Conservation (phyloP, 2,329 filamentous ascomycete species). For the Coniochaeta prunicola region DNA sequence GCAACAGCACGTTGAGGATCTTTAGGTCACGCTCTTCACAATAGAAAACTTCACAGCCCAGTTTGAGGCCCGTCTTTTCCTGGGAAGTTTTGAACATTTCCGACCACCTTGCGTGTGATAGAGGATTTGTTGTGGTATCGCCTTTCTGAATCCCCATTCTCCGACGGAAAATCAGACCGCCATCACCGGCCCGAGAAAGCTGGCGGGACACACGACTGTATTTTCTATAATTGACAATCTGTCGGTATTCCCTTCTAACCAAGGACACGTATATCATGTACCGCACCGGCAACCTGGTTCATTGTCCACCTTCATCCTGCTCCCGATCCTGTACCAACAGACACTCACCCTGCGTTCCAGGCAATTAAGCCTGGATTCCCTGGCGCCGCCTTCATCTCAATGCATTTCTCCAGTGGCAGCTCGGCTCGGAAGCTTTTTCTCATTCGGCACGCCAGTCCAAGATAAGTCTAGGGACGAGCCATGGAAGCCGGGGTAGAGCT, state of each 20-base stretch:
- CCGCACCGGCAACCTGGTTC: background rate
- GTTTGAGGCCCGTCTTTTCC: too few species aligned
- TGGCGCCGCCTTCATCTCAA: too few species aligned
- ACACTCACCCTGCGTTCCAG: background rate
- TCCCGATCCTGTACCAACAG: background rate
- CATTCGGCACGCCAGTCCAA: background rate
- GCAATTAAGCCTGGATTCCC: background rate
- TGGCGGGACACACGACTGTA: background rate
- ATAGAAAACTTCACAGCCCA: too few species aligned
- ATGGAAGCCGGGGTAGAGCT: background rate
- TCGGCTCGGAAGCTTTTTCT: background rate
- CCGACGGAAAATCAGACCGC: background rate
- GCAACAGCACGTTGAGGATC: too few species aligned
- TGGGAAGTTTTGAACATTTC: too few species aligned
- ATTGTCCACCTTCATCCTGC: background rate
- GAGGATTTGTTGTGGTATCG: too few species aligned
- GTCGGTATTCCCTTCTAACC: background rate
- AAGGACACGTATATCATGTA: background rate
- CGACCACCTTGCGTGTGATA: too few species aligned
- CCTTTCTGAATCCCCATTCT: background rate
- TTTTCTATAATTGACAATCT: background rate
- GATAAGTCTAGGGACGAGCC: background rate
- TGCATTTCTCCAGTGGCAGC: background rate
- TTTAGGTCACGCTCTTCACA: too few species aligned
- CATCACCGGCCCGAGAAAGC: background rate